phyloP scores from a whole-genome alignment of 768 basidiomycete genomes.

The Punctularia strigosozonata region DNA sequence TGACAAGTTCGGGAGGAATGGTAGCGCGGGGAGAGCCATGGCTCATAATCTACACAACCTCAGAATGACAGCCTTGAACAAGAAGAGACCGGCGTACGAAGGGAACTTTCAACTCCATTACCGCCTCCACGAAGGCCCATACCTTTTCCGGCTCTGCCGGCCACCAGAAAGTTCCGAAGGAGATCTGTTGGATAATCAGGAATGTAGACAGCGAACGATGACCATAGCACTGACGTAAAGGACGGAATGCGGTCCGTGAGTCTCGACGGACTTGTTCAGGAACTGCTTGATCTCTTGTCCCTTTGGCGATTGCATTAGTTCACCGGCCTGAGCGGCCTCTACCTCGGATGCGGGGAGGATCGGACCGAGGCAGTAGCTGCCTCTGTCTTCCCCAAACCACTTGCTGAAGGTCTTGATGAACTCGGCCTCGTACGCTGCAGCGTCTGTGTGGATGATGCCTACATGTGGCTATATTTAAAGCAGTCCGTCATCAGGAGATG shows the following conservation, averaged over 20 bases:
- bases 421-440: conserved; percentile 10
- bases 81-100: conserved; percentile 8
- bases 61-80: background rate
- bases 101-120: conserved; percentile 12
- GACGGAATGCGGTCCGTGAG: conserved; percentile 9
- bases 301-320: conserved; percentile 6
- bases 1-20: conserved; percentile 8
- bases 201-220: background rate
- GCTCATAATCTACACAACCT: conserved; percentile 9
- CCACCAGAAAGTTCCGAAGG: conserved; percentile 15
- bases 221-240: conserved; percentile 9
- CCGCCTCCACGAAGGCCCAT: conserved; percentile 12
- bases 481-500: background rate
- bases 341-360: conserved; percentile 7
- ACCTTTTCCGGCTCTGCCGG: conserved; percentile 11
- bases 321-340: conserved; percentile 1
- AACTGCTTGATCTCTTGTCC: conserved; percentile 6
- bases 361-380: conserved; percentile 8
- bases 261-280: conserved; percentile 7
- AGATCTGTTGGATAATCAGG: conserved; percentile 6
- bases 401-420: conserved; percentile 4
- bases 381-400: conserved; percentile 8
- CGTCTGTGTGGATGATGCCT: conserved; percentile 8
- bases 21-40: conserved; percentile 7
- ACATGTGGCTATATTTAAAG: conserved; percentile 4